A percentile compares a stretch with the other conserved stretches of the same genome.
phyloP scores from a whole-genome alignment of 2,329 filamentous ascomycete genomes.

The Verticillium longisporum region DNA sequence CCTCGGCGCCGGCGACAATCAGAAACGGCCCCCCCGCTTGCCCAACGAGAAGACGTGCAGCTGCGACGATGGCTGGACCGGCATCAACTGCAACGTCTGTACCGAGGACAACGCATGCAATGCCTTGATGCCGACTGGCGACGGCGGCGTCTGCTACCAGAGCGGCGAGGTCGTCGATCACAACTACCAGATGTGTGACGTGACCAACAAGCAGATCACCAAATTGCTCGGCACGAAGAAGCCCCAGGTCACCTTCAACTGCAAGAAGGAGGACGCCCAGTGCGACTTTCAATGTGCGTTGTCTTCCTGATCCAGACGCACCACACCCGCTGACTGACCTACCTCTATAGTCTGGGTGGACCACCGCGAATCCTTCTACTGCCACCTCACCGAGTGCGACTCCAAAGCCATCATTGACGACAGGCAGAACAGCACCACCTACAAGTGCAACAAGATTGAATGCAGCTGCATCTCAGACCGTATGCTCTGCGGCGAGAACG shows the following conservation, averaged over 20 bases:
- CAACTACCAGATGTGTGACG: slow-evolving; percentile 97
- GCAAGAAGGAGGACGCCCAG: slow-evolving; percentile 58
- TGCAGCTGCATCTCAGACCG: slow-evolving; percentile 86
- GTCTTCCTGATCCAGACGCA: slow-evolving; percentile 3
- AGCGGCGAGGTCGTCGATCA: slow-evolving; percentile 85
- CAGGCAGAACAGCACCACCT: slow-evolving; percentile 72
- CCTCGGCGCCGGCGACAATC: slow-evolving; percentile 71
- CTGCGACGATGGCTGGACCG: slow-evolving; percentile 89
- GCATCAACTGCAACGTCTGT: slow-evolving; percentile 98
- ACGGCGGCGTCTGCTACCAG: slow-evolving; percentile 86
- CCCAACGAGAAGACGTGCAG: slow-evolving; percentile 57
- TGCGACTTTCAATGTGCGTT: slow-evolving; percentile 91
- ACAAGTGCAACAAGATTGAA: slow-evolving; percentile 76
- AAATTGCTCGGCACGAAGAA: slow-evolving; percentile 77
- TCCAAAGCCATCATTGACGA: slow-evolving; percentile 64
- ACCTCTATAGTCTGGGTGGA: slow-evolving; percentile 79
- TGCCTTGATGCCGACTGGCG: slow-evolving; percentile 74
- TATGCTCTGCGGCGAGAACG: slow-evolving; percentile 89
- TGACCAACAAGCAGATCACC: slow-evolving; percentile 91
- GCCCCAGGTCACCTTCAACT: slow-evolving; percentile 92
- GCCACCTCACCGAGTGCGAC: slow-evolving; percentile 73
- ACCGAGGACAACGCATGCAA: slow-evolving; percentile 76
- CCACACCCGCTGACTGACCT: background rate
- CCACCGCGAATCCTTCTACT: slow-evolving; percentile 91
- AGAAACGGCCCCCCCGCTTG: slow-evolving; percentile 64